Base-by-base conservation (phyloP, 129 eudicot species). In the Lonicera japonica region DNA sequence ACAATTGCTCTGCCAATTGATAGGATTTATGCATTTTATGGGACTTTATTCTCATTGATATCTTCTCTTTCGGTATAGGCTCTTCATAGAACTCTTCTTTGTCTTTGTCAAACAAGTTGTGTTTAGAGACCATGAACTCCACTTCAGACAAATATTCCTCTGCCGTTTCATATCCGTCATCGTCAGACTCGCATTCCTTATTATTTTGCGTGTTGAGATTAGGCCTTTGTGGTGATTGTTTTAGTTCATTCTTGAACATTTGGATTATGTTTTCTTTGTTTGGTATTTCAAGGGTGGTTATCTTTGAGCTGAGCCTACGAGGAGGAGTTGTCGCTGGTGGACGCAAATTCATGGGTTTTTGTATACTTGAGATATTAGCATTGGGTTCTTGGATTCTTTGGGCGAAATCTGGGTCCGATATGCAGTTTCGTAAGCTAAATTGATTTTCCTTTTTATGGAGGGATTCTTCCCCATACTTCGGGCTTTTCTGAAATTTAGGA, bases 81-180 rank as follows among this genome's bases (percentile, higher is more conserved):
- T 82, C 73, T 34, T 79, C 77, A 8, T 77, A 68, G 0, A 70
- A 85, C 60, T 69, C 92, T 12, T 71, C 74, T 11, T 81, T 60
- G 21, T 79, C 75, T 62, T 81, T 74, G 55, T 81, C 92, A 64
- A 81, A 88, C 41, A 88, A 63, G 57, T 84, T 88, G 54, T 57
- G 60, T 66, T 84, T 88, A 11, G 96, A 79, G 60, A 81, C 74
- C 43, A 70, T 54, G 19, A 81, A 53, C 41, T 79, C 91, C 0
- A 78, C 57, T 36, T 88, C 89, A 1, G 87, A 77, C 24, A 80
- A 65, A 51, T 17, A 68, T 57, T 84, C 94, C 38, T 84, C 96
- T 0, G 96, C 82, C 11, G 89, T 82, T 61, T 88, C 96, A 29
- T 82, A 79, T 18, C 84, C 94, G 16, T 43, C n/a, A n/a, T n/a